A percentile compares a stretch with the other conserved stretches of the same genome.
Conservation (phyloP, 73 alveolate species). For the Paraurostyla sp. region DNA sequence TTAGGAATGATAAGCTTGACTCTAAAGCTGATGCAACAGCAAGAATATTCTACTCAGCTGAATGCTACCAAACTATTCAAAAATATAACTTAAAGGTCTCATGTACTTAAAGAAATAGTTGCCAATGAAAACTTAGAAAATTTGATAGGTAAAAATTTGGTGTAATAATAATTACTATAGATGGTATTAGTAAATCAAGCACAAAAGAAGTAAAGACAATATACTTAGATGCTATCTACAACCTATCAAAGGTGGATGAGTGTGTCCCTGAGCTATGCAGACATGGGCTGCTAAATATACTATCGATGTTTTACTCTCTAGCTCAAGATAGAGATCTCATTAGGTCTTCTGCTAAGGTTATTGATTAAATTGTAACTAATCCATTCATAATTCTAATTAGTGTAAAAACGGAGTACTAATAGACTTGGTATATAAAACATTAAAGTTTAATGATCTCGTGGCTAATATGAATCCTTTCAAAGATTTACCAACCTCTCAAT, state of each 20-base stretch:
- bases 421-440: conserved; percentile 42
- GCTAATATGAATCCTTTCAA: conserved; percentile 16
- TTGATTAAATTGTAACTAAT: conserved; percentile 38
- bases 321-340: conserved; percentile 36
- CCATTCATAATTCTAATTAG: neutral
- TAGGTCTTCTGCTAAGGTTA: conserved; percentile 34
- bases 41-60: conserved; percentile 6
- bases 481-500: conserved; percentile 52
- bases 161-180: neutral
- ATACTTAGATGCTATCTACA: conserved; percentile 40
- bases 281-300: conserved; percentile 47
- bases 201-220: conserved; percentile 6
- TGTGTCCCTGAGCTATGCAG: conserved; percentile 63
- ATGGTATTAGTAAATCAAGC: conserved; percentile 26
- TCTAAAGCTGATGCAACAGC: conserved; percentile 43
- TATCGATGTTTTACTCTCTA: conserved; percentile 40
- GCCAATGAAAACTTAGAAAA: conserved; percentile 54
- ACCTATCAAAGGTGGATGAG: conserved; percentile 36
- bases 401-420: conserved; percentile 48
- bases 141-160: conserved; percentile 4
- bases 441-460: conserved; percentile 41
- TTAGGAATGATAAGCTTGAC: conserved; percentile 59
- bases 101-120: conserved; percentile 31
- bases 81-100: conserved; percentile 36
- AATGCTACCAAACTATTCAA: conserved; percentile 55